Conservation (phyloP, 257 asterid species). For the Jaltomata sinuosa region DNA sequence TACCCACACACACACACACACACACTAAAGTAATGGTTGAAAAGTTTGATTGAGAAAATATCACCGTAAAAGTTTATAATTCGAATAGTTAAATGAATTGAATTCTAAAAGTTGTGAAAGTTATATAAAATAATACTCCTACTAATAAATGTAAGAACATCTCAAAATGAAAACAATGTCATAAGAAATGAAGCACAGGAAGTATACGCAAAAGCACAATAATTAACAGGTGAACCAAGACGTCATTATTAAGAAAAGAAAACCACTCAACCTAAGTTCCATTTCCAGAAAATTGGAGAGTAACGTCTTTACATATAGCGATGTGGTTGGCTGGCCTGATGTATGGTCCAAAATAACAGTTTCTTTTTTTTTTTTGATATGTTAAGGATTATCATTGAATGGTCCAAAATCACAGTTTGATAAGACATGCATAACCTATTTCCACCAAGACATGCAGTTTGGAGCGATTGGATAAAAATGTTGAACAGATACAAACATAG, state of each 20-base stretch:
- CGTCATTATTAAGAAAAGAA: neutral
- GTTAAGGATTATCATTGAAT: too few relatives aligned
- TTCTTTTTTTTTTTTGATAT: too few relatives aligned
- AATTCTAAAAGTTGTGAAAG: neutral
- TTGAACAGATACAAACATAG: neutral
- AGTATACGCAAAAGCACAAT: neutral
- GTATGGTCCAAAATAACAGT: neutral
- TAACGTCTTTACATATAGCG: neutral
- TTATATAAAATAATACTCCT: neutral
- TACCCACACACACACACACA: neutral
- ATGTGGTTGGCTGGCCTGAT: neutral
- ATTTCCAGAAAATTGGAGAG: neutral
- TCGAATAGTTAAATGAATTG: neutral
- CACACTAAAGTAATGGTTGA: neutral
- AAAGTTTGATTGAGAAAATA: neutral
- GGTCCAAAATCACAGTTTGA: neutral
- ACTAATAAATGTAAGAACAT: neutral
- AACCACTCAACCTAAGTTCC: neutral
- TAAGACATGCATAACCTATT: neutral
- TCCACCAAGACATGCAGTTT: neutral
- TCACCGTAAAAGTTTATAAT: neutral
- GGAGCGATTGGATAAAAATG: neutral
- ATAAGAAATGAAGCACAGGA: neutral
- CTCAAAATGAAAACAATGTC: neutral
- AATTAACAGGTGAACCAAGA: neutral